phyloP scores from a whole-genome alignment of 2,329 filamentous ascomycete genomes.

The Pyricularia sp. region DNA sequence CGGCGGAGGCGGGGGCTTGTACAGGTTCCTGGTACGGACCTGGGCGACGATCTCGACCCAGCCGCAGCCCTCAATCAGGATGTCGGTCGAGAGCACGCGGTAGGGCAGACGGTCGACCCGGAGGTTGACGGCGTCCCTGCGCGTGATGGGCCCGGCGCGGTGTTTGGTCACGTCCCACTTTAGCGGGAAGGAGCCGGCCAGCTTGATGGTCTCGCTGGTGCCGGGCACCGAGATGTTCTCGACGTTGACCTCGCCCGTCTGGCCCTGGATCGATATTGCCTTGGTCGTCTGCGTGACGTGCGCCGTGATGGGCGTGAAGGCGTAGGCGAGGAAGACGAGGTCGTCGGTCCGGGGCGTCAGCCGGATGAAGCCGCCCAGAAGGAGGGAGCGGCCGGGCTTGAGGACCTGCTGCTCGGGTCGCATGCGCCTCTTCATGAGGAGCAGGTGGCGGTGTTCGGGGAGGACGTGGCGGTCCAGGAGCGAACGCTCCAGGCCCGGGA shows the following conservation, averaged over 20 bases:
- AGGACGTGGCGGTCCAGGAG: constrained; percentile 63
- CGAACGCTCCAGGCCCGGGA: constrained; percentile 74
- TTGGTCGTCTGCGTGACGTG: constrained; percentile 77
- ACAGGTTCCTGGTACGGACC: constrained; percentile 51
- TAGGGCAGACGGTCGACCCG: constrained; percentile 67
- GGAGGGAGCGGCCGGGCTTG: constrained; percentile 67
- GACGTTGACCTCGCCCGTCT: constrained; percentile 49
- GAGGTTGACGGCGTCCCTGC: constrained; percentile 50
- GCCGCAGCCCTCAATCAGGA: constrained; percentile 84
- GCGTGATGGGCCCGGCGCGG: constrained; percentile 65
- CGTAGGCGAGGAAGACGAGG: constrained; percentile 62
- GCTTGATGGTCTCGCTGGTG: constrained; percentile 47
- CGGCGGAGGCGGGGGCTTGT: constrained; percentile 5
- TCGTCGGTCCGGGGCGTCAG: constrained; percentile 66
- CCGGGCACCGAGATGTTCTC: constrained; percentile 54
- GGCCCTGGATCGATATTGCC: constrained; percentile 62
- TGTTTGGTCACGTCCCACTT: constrained; percentile 75
- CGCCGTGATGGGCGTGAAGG: constrained; percentile 69
- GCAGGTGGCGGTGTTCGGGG: constrained; percentile 51
- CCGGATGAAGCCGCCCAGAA: constrained; percentile 78
- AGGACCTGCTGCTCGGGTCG: constrained; percentile 65
- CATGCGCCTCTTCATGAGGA: constrained; percentile 73
- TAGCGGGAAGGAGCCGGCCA: constrained; percentile 67
- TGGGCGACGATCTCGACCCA: constrained; percentile 88
- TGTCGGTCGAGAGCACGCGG: constrained; percentile 68